A percentile compares a stretch with the other conserved stretches of the same genome.
Evolutionary conservation across 352 stramenopile species (phyloP).

Genomic region (Pythium diclinum): DNA sequence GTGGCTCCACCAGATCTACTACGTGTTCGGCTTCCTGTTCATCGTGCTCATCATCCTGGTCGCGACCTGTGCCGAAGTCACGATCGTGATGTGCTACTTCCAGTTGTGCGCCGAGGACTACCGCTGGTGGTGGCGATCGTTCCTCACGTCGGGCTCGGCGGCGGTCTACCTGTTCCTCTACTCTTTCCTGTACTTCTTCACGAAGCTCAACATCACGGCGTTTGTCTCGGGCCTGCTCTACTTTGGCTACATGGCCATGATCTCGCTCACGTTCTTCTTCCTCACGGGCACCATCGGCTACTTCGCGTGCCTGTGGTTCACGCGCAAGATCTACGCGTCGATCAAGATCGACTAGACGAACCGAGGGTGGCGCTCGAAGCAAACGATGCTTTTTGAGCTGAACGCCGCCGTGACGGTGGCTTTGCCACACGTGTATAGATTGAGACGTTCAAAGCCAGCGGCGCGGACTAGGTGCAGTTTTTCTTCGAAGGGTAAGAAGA

Average conservation of each 20-base stretch:
- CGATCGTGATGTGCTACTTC: constrained; percentile 99
- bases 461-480: neutral
- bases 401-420: neutral
- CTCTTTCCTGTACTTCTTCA: constrained; percentile 98
- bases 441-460: constrained; percentile 15
- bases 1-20: constrained; percentile 99
- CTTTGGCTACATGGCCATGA: constrained; percentile 99
- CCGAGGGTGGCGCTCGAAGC: neutral
- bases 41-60: constrained; percentile 97
- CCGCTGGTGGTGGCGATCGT: constrained; percentile 97
- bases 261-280: constrained; percentile 96
- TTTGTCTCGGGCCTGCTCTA: constrained; percentile 95
- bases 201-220: constrained; percentile 96
- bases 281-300: constrained; percentile 96
- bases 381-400: neutral
- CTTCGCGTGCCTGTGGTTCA: constrained; percentile 98
- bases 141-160: constrained; percentile 94
- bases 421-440: constrained; percentile 20
- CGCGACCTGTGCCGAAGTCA: constrained; percentile 97
- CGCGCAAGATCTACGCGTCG: constrained; percentile 97
- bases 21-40: constrained; percentile 99
- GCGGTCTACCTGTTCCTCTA: constrained; percentile 99
- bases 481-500: constrained; percentile 23
- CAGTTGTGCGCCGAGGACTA: constrained; percentile 99
- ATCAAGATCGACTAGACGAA: constrained; percentile 91